Base-by-base conservation (phyloP, 495 filamentous ascomycete genomes). In the Aspergillus incahuasiensis region DNA sequence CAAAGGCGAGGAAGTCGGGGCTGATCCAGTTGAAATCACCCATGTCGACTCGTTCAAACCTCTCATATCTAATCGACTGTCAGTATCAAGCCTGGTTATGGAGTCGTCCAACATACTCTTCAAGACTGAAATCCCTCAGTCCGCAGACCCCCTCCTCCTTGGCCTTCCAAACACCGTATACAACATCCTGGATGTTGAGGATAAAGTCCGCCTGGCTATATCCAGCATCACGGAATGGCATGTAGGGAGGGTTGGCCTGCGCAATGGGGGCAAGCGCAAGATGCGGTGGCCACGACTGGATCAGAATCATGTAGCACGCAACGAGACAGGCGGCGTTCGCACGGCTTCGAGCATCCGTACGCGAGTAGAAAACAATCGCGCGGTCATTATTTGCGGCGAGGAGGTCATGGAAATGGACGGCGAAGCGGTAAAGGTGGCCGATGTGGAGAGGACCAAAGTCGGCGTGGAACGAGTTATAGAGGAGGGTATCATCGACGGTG, bases 11-110 rank as follows among this genome's bases (percentile, higher is more conserved):
- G 73, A 99, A 99, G 56, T 89, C 77, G 13, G 91, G 91, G 11
- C 91, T 95, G 44, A 99, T 79, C 94, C 94, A 99, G 78, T 99
- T 99, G 86, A 99, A 99, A 71, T 99, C 94, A 54, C 94, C 94
- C 79, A 96, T 91, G 62, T 99, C 95, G 2, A 97, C 94, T 51
- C 94, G 81, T 71, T 99, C 94, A 59, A 82, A 99, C 64, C 82
- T 86, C 73, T 99, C 94, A 65, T 99, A 90, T 40, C 86, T 89
- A 51, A 15, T 9, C 11, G 7, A 11, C 1, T 43, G 56, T 77
- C 45, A 77, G 67, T 42, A 43, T 13, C 13, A 19, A 32, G 11
- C 7, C 34, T 49, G 1, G 21, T 13, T 11, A 15, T 12, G 15
- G 19, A 15, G 30, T 8, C 25, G 25, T n/a, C 28, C 32, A 35